Base-by-base conservation (phyloP, 768 basidiomycete genomes). In the Termitomyces sp. region DNA sequence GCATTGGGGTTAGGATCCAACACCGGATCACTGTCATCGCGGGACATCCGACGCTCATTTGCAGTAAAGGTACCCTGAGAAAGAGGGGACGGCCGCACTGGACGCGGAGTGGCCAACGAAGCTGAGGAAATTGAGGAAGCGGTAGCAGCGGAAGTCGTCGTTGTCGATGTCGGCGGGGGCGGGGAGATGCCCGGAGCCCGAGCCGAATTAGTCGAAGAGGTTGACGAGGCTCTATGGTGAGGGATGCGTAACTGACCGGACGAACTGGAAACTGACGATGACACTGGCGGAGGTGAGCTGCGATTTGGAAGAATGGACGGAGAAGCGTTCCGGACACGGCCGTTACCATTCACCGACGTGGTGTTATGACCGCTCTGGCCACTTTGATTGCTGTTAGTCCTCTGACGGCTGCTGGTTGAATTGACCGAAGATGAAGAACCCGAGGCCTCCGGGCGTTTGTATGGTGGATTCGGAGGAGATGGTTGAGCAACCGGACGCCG, bases 371-470 rank as follows among this genome's bases (percentile, higher is more conserved):
- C 61, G 69, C 79, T 76, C 48, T 80, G 70, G 41, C 77, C 76
- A 53, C 87, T 87, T 63, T 89, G 89, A 62, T 79, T 83, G 66
- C 87, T 89, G 70, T 81, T 85, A 11, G 87, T 90, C 43, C 88
- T 78, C 63, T 82, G 86, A 19, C 89, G 83, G 52, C 83, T 80
- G 35, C 70, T 71, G 56, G 79, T 68, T 53, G 92, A 92, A 67
- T 86, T 89, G 62, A 93, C 77, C 0, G 92, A 93, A 4, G 89
- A 84, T 25, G 85, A 82, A 0, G 91, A 92, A 44, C 82, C 84
- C 7, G 92, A 88, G 8, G 90, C 90, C 56, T 92, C 90, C 23
- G 83, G 80, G 57, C 89, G 85, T 27, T 82, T 86, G 69, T 92
- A 93, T 0, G 92, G 90, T 9, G 89, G 89, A 62, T 87, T 58